Percentiles rank a stretch among this genome's conserved stretches.
phyloP scores from a whole-genome alignment of 306 rosid genomes.

The Lathyrus tuberosus region DNA sequence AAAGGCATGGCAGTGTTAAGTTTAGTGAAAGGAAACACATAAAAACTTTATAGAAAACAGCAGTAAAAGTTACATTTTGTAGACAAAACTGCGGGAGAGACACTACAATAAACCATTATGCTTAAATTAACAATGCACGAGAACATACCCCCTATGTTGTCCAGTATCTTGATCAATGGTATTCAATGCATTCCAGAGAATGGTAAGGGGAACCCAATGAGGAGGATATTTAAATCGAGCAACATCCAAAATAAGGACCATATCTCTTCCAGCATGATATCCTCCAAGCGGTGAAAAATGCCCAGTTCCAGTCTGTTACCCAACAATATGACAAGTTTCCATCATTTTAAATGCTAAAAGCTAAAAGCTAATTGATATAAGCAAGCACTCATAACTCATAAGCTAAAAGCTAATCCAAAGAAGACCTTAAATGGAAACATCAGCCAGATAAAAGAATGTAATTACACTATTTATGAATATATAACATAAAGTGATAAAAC shows the following conservation, averaged over 20 bases:
- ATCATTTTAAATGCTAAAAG: slow-evolving; percentile 4
- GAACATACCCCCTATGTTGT: slow-evolving; percentile 70
- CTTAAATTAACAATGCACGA: slow-evolving; percentile 8
- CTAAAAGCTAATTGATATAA: background rate
- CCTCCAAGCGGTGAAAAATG: slow-evolving; percentile 97
- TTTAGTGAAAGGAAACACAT: slow-evolving; percentile 13
- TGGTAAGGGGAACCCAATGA: slow-evolving; percentile 89
- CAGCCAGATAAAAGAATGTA: slow-evolving; percentile 7
- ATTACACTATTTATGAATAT: background rate
- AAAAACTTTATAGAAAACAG: slow-evolving; percentile 25
- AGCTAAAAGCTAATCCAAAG: slow-evolving; percentile 1
- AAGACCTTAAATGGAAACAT: slow-evolving; percentile 7
- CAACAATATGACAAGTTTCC: slow-evolving; percentile 35
- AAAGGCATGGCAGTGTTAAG: slow-evolving; percentile 1
- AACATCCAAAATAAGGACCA: slow-evolving; percentile 93
- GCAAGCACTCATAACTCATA: background rate
- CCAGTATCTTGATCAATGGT: slow-evolving; percentile 73
- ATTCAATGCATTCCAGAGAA: slow-evolving; percentile 84
- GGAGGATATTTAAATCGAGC: slow-evolving; percentile 97
- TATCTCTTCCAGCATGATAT: slow-evolving; percentile 77
- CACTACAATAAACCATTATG: background rate
- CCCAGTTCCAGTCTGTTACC: slow-evolving; percentile 80
- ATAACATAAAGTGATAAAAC: background rate
- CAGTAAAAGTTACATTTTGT: background rate
- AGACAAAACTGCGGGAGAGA: slow-evolving; percentile 19